Evolutionary conservation across 2,329 filamentous ascomycete species (phyloP).

Genomic region (Raffaelea albimanens): DNA sequence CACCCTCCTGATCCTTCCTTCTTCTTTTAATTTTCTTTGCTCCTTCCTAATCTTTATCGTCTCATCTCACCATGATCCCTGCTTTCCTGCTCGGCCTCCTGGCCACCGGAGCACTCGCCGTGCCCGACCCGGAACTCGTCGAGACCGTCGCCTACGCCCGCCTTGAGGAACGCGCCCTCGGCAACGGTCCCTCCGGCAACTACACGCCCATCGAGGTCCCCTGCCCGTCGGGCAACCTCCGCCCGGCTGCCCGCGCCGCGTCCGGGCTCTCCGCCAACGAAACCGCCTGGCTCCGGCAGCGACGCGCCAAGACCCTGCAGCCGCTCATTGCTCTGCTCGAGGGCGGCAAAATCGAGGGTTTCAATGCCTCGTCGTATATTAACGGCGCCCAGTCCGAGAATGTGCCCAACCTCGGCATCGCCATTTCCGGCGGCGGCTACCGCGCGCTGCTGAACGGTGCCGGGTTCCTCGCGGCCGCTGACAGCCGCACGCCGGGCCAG

Average conservation of each 20-base stretch:
- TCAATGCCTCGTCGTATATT: conserved; percentile 69
- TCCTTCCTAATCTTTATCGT: neutral
- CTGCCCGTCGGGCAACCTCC: conserved; percentile 59
- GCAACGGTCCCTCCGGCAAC: conserved; percentile 38
- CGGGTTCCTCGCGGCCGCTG: conserved; percentile 70
- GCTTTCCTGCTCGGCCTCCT: neutral
- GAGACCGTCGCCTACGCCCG: too few species aligned
- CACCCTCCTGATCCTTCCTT: too few species aligned
- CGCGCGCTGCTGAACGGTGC: conserved; percentile 78
- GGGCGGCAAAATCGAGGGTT: conserved; percentile 64
- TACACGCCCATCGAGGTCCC: conserved; percentile 61
- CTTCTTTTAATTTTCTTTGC: neutral
- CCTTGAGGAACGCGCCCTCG: conserved; percentile 19
- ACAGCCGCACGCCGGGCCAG: conserved; percentile 57
- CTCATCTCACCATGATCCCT: neutral
- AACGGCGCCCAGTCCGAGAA: conserved; percentile 27
- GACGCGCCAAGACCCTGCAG: conserved; percentile 62
- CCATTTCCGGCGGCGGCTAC: conserved; percentile 77
- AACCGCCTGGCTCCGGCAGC: conserved; percentile 59
- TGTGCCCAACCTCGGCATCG: conserved; percentile 57
- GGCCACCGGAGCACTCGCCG: neutral
- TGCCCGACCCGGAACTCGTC: neutral
- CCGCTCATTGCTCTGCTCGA: conserved; percentile 68
- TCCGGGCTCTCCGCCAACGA: conserved; percentile 57
- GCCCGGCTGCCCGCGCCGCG: conserved; percentile 60